Conservation (phyloP, 2,329 filamentous ascomycete species). For the Fusarium illudens region DNA sequence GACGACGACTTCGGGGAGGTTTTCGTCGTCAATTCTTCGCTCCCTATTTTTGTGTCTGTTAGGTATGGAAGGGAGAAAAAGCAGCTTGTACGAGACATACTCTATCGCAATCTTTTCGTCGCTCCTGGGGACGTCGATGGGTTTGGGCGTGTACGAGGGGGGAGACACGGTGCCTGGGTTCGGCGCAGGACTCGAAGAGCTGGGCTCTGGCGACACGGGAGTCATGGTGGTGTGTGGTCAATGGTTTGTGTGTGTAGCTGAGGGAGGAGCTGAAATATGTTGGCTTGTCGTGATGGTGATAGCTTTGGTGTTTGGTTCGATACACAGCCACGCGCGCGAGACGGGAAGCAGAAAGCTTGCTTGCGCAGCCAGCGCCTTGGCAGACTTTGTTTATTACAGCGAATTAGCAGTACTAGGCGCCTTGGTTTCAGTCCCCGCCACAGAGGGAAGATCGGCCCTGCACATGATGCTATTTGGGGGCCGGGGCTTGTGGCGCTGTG, state of each 20-base stretch:
- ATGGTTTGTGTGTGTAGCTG: neutral
- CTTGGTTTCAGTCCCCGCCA: constrained; percentile 9
- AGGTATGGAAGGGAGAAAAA: neutral
- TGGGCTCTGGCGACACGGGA: constrained; percentile 21
- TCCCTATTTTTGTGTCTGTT: constrained; percentile 2
- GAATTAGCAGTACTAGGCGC: neutral
- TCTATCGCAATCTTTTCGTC: constrained; percentile 38
- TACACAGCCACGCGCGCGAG: no score
- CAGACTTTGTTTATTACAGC: neutral
- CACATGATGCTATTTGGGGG: neutral
- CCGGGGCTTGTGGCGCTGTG: neutral
- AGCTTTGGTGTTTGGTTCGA: neutral
- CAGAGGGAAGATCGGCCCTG: neutral
- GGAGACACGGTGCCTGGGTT: constrained; percentile 27
- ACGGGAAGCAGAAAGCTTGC: neutral
- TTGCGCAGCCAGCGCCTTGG: no score
- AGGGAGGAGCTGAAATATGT: neutral
- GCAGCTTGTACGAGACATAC: neutral
- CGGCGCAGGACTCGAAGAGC: neutral
- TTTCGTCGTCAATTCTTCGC: constrained; percentile 26
- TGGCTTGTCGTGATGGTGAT: neutral
- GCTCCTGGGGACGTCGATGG: neutral
- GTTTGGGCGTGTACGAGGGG: constrained; percentile 28
- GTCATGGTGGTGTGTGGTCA: constrained; percentile 10
- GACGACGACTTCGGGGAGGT: constrained; percentile 41